These are phyloP conservation scores for Lagenaria siceraria DNA, from an alignment of 306 rosid genomes.

Conservation along the genomic window DNA sequence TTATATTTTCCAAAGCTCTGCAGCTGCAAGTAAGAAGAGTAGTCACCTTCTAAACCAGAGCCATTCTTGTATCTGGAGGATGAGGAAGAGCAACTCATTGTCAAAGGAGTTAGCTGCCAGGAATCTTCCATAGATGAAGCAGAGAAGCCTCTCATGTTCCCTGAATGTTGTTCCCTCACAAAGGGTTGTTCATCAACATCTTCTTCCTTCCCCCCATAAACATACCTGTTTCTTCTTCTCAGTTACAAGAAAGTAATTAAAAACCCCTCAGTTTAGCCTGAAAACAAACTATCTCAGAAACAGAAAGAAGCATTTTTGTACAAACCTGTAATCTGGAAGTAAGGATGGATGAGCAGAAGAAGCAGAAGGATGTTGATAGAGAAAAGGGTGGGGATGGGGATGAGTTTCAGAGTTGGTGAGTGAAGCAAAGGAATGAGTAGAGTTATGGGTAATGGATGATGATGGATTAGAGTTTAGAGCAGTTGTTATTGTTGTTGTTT, in stretches of 20 bases:
- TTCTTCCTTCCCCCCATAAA: constrained; percentile 63
- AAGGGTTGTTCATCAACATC: constrained; percentile 80
- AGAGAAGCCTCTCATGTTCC: constrained; percentile 60
- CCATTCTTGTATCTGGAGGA: constrained; percentile 56
- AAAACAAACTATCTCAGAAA: background rate
- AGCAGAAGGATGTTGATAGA: constrained; percentile 20
- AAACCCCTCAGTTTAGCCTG: background rate
- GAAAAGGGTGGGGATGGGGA: constrained; percentile 19
- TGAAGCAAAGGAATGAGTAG: constrained; percentile 5
- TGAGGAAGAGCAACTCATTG: constrained; percentile 59
- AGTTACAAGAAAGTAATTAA: background rate
- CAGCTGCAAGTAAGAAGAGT: constrained; percentile 58
- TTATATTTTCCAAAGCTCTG: constrained; percentile 11
- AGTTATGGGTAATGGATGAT: constrained; percentile 33
- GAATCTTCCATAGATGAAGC: constrained; percentile 69
- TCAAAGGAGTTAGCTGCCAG: constrained; percentile 71
- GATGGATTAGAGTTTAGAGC: constrained; percentile 20
- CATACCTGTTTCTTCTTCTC: constrained; percentile 46
- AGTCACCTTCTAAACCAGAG: constrained; percentile 44
- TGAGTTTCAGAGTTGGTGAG: constrained; percentile 14
- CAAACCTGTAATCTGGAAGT: constrained; percentile 59
- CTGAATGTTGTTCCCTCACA: constrained; percentile 61
- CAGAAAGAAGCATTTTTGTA: background rate
- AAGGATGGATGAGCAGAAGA: constrained; percentile 16
- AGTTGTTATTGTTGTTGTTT: constrained; percentile 22